Evolutionary conservation across 139 green algal species (phyloP).

Genomic region (Chlorella sorokiniana): DNA sequence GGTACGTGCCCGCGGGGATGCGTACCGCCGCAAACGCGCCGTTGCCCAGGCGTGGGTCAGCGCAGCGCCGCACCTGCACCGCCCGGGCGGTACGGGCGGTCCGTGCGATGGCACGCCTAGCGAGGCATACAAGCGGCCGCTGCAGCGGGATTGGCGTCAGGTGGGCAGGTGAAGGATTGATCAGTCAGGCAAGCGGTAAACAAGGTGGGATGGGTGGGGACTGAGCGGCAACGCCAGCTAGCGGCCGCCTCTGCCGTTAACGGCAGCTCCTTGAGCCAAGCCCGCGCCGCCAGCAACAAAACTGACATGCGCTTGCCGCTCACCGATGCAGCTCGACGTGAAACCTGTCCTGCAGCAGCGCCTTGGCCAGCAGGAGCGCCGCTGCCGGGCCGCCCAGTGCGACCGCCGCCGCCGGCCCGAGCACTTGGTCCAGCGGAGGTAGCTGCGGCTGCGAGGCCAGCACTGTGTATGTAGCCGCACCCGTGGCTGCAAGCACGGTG

Average conservation of each 20-base stretch:
- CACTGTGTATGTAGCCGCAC: neutral
- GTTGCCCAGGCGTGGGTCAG: conserved; percentile 49
- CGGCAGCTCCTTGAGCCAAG: too few species aligned
- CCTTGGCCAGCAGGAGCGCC: conserved; percentile 24
- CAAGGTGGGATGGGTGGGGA: neutral
- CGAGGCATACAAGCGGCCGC: conserved; percentile 48
- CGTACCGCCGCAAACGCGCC: conserved; percentile 47
- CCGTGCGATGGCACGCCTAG: conserved; percentile 42
- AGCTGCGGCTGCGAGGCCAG: conserved; percentile 22
- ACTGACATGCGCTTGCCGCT: neutral
- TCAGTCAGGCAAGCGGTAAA: too few species aligned
- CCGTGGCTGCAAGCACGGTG: neutral
- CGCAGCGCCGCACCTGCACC: conserved; percentile 44
- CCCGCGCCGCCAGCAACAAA: too few species aligned
- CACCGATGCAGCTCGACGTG: conserved; percentile 50
- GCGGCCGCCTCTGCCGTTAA: too few species aligned
- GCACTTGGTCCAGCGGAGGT: neutral
- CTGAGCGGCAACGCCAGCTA: too few species aligned
- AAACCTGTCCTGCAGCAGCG: conserved; percentile 36
- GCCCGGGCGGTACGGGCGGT: conserved; percentile 34
- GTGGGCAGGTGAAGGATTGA: neutral
- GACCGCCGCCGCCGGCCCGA: conserved; percentile 10
- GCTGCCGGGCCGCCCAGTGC: conserved; percentile 33
- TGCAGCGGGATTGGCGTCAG: neutral
- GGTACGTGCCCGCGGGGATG: conserved; percentile 42